Conservation (phyloP, 768 basidiomycete species). For the Agaricus subrufescens region DNA sequence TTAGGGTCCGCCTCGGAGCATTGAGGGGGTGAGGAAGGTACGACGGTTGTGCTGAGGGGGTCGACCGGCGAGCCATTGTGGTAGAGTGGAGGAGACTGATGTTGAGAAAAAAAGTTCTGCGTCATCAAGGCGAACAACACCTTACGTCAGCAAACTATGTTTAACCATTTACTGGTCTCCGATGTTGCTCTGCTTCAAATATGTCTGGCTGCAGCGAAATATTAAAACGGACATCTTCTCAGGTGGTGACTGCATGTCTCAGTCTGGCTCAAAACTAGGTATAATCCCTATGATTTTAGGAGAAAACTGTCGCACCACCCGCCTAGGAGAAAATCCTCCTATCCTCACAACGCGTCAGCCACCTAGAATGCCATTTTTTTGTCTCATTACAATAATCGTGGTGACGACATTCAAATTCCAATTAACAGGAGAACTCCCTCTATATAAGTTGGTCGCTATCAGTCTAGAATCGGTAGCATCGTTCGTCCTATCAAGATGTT, state of each 20-base stretch:
- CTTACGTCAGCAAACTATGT: not conserved
- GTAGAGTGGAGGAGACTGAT: constrained; percentile 5
- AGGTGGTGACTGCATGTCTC: not conserved
- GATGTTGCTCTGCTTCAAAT: too few species aligned
- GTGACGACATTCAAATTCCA: not conserved
- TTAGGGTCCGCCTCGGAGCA: constrained; percentile 32
- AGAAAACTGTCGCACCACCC: not conserved
- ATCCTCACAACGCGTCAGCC: not conserved
- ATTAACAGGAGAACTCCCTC: not conserved
- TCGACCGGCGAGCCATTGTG: constrained; percentile 65
- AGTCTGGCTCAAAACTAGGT: not conserved
- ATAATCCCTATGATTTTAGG: not conserved
- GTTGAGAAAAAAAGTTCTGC: constrained; percentile 9
- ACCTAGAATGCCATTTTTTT: not conserved
- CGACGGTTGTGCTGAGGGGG: constrained; percentile 47
- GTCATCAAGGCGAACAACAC: not conserved
- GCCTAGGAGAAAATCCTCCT: not conserved
- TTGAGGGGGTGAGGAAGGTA: constrained; percentile 48
- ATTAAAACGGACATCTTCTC: too few species aligned
- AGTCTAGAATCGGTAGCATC: not conserved
- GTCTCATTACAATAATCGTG: not conserved
- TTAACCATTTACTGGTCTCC: not conserved
- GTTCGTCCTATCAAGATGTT: constrained; percentile 6
- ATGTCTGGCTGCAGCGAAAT: too few species aligned
- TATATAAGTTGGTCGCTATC: not conserved